Conservation (phyloP, 495 filamentous ascomycete genomes). For the Rhypophila decipiens region DNA sequence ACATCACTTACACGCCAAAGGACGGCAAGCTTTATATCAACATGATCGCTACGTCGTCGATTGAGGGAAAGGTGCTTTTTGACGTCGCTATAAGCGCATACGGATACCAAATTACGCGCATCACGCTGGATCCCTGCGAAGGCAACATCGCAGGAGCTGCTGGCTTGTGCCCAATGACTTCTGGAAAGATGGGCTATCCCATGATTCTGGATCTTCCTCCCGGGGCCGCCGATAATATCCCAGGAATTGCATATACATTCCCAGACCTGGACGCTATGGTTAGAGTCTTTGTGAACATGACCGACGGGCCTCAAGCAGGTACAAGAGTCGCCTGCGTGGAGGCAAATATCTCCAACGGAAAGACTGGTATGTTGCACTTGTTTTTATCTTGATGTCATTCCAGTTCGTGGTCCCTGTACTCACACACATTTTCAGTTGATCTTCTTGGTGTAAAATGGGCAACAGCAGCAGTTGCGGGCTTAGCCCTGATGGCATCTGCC, state of each 20-base stretch:
- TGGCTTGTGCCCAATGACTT: constrained; percentile 92
- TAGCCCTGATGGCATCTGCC: constrained; percentile 77
- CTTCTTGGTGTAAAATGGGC: constrained; percentile 84
- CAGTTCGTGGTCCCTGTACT: constrained; percentile 1
- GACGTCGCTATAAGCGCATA: constrained; percentile 75
- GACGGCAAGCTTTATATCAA: constrained; percentile 66
- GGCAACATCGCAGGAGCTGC: constrained; percentile 52
- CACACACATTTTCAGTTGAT: constrained; percentile 50
- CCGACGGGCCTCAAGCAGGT: constrained; percentile 33
- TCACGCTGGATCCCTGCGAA: constrained; percentile 70
- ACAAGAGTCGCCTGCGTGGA: constrained; percentile 79
- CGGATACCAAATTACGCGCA: constrained; percentile 60
- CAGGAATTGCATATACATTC: constrained; percentile 80
- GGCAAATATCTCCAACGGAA: constrained; percentile 82
- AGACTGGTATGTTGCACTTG: constrained; percentile 47
- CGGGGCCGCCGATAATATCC: constrained; percentile 58
- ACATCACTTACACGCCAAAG: constrained; percentile 70
- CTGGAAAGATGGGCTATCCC: constrained; percentile 71
- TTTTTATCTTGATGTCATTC: not conserved
- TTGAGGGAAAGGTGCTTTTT: constrained; percentile 77
- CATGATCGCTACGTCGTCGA: constrained; percentile 77
- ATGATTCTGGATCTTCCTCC: constrained; percentile 58
- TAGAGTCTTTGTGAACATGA: constrained; percentile 70
- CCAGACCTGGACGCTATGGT: constrained; percentile 92
- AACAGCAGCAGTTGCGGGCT: constrained; percentile 76